Conservation (phyloP, 2,329 filamentous ascomycete species). For the Fusarium illudens region DNA sequence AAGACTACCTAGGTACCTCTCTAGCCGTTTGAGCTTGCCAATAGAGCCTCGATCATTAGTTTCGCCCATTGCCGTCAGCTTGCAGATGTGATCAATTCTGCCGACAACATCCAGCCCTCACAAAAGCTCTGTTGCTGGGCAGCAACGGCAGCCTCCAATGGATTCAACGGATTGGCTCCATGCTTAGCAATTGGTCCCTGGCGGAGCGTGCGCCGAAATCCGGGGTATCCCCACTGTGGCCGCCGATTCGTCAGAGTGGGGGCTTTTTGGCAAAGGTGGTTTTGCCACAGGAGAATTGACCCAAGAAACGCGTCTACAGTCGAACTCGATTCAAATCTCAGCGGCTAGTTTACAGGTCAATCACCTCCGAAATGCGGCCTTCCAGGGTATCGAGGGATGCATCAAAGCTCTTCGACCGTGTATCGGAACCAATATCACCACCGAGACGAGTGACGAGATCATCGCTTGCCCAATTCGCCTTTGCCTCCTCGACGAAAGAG, state of each 20-base stretch:
- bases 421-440: constrained; percentile 39
- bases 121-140: not conserved
- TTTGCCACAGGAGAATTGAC: constrained; percentile 20
- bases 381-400: constrained; percentile 68
- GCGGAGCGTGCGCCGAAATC: constrained; percentile 15
- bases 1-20: not conserved
- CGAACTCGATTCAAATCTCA: not conserved
- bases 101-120: not conserved
- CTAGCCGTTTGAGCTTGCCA: not conserved
- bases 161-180: not conserved
- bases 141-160: not conserved
- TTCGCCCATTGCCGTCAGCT: not conserved
- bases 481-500: constrained; percentile 42
- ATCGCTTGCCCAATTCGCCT: constrained; percentile 58
- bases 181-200: constrained; percentile 1
- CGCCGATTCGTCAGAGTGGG: constrained; percentile 19
- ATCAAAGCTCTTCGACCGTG: constrained; percentile 59
- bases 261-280: constrained; percentile 11
- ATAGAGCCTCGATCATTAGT: not conserved
- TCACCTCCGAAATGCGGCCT: constrained; percentile 57
- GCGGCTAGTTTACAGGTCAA: not conserved
- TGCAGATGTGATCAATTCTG: not conserved
- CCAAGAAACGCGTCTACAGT: constrained; percentile 15
- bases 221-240: constrained; percentile 20
- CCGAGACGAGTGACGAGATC: constrained; percentile 60